Percentiles rank a stretch among this genome's conserved stretches.
Evolutionary conservation across 2,329 filamentous ascomycete species (phyloP).

Genomic region (Exophiala spinifera): DNA sequence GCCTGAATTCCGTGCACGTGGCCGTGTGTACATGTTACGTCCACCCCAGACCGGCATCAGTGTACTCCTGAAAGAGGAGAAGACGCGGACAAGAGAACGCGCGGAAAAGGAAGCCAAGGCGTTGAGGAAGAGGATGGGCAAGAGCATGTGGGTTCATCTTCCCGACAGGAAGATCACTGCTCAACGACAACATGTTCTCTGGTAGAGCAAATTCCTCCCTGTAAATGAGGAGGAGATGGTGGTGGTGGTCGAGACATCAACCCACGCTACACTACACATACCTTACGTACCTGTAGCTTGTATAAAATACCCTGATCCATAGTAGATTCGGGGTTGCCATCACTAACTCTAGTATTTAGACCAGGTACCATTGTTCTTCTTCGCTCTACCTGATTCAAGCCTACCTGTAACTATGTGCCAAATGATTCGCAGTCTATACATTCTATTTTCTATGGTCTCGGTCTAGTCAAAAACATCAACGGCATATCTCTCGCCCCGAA

Average conservation of each 20-base stretch:
- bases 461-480: constrained; percentile 27
- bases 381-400: no score
- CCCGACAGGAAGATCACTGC: constrained; percentile 80
- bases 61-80: constrained; percentile 87
- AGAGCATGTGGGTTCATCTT: constrained; percentile 76
- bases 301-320: constrained; percentile 2
- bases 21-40: constrained; percentile 63
- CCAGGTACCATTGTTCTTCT: not conserved
- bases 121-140: constrained; percentile 68
- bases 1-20: constrained; percentile 72
- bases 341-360: no score
- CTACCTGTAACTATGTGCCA: no score
- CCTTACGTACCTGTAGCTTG: not conserved
- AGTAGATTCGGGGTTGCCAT: no score
- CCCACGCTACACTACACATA: no score
- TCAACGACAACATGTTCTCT: constrained; percentile 87
- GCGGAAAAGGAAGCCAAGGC: constrained; percentile 75
- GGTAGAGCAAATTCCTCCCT: constrained; percentile 63
- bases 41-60: constrained; percentile 74
- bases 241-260: no score
- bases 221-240: no score
- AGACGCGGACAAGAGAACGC: constrained; percentile 76
- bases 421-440: no score
- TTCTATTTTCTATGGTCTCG: no score
- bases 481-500: constrained; percentile 26